phyloP scores from a whole-genome alignment of 805 yeast genomes.

The Kuraishia borneana region DNA sequence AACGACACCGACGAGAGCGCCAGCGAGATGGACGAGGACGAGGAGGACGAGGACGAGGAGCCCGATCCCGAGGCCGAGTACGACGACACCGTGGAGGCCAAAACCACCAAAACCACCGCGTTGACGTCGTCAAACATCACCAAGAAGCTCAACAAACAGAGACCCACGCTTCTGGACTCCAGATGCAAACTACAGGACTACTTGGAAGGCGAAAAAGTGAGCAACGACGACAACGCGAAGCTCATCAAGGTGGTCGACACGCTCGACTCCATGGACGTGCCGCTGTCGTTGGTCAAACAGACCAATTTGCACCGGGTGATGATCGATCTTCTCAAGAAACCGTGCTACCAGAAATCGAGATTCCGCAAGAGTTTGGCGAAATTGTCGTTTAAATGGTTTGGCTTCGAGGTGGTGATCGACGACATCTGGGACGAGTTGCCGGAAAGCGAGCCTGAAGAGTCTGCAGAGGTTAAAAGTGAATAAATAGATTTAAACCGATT shows the following conservation, averaged over 20 bases:
- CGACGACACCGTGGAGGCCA: constrained; percentile 4
- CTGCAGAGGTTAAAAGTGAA: neutral
- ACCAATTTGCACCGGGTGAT: constrained; percentile 21
- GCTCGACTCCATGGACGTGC: neutral
- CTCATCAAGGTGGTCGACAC: neutral
- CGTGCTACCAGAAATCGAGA: constrained; percentile 14
- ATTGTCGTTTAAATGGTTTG: constrained; percentile 14
- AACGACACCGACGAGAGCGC: constrained; percentile 4
- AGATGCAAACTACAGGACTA: neutral
- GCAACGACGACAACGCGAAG: neutral
- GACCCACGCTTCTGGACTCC: neutral
- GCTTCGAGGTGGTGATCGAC: constrained; percentile 15
- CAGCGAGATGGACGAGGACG: constrained; percentile 9
- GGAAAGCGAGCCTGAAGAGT: neutral
- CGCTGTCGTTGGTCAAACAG: constrained; percentile 11
- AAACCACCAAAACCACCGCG: neutral
- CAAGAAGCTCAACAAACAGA: neutral
- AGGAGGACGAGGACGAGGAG: constrained; percentile 7
- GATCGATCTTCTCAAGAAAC: constrained; percentile 21
- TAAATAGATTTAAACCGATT: neutral
- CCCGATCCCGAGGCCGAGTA: constrained; percentile 6
- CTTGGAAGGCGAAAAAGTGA: neutral
- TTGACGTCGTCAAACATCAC: neutral
- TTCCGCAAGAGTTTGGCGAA: constrained; percentile 7
- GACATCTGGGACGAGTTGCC: constrained; percentile 5